A percentile compares a stretch with the other conserved stretches of the same genome.
phyloP scores from a whole-genome alignment of 257 asterid genomes.

The Solanum tarijense region DNA sequence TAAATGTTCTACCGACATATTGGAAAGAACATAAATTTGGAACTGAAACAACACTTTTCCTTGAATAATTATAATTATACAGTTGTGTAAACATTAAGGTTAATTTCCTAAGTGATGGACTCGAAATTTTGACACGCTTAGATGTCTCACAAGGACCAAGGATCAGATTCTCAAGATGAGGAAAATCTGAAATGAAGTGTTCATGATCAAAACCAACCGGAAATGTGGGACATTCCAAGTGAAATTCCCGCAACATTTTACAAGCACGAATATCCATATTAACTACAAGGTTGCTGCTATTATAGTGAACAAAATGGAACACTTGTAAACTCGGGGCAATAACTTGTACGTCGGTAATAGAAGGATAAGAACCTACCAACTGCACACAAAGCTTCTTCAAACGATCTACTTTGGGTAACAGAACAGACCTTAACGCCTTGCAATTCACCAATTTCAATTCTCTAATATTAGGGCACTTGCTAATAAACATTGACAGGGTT shows the following conservation, averaged over 20 bases:
- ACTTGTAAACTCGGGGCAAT: background rate
- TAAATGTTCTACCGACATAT: background rate
- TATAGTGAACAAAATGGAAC: background rate
- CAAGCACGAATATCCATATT: background rate
- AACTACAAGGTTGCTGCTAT: background rate
- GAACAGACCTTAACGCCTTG: background rate
- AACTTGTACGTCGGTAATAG: background rate
- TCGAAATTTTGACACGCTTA: background rate
- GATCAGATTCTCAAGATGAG: background rate
- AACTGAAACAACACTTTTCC: background rate
- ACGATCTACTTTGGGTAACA: background rate
- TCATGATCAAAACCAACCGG: background rate
- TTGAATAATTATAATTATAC: background rate
- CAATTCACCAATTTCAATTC: background rate
- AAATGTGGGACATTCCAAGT: background rate
- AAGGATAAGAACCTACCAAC: background rate
- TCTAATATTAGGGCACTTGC: background rate
- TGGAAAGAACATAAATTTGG: background rate
- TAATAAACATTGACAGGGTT: background rate
- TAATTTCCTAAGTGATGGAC: background rate
- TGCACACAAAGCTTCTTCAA: background rate
- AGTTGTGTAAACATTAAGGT: background rate
- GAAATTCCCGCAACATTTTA: background rate
- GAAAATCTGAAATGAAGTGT: background rate
- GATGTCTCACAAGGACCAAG: background rate